phyloP scores from a whole-genome alignment of 768 basidiomycete genomes.

The Naganishia onofrii region DNA sequence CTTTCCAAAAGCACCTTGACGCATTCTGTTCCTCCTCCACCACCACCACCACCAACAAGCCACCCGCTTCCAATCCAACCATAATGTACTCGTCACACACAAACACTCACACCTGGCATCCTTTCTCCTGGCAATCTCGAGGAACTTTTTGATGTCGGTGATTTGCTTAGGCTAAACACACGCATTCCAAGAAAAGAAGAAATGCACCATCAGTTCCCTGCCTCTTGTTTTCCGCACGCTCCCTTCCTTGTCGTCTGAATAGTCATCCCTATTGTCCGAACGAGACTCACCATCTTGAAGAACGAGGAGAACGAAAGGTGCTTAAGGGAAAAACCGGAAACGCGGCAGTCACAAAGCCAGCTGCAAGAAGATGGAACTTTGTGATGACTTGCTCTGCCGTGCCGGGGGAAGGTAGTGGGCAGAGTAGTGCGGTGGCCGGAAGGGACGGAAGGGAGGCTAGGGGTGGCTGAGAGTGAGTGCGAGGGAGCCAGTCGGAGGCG shows the following conservation, averaged over 20 bases:
- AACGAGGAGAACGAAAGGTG: conserved; percentile 1
- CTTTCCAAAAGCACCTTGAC: too few species aligned
- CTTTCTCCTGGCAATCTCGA: conserved; percentile 93
- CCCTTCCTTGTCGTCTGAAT: too few species aligned
- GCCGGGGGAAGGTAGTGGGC: background rate
- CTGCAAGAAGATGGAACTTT: background rate
- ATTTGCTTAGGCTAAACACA: conserved; percentile 84
- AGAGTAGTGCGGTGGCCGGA: background rate
- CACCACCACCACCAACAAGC: background rate
- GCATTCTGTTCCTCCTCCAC: too few species aligned
- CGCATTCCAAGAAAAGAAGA: background rate
- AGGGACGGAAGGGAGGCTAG: too few species aligned
- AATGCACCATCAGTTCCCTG: background rate
- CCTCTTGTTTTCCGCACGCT: too few species aligned
- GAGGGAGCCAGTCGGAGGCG: background rate
- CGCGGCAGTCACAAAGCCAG: conserved; percentile 1
- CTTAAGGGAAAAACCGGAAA: background rate
- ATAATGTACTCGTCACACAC: too few species aligned
- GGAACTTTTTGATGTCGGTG: conserved; percentile 96
- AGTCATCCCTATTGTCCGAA: too few species aligned
- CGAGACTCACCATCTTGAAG: conserved; percentile 24
- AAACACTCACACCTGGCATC: conserved; percentile 82
- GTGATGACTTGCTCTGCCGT: background rate
- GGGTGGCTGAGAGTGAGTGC: background rate
- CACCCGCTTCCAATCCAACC: too few species aligned